Percentiles rank a stretch among this genome's conserved stretches.
Evolutionary conservation across 441 rosid species (phyloP).

Genomic region (Euphorbia celastroides): DNA sequence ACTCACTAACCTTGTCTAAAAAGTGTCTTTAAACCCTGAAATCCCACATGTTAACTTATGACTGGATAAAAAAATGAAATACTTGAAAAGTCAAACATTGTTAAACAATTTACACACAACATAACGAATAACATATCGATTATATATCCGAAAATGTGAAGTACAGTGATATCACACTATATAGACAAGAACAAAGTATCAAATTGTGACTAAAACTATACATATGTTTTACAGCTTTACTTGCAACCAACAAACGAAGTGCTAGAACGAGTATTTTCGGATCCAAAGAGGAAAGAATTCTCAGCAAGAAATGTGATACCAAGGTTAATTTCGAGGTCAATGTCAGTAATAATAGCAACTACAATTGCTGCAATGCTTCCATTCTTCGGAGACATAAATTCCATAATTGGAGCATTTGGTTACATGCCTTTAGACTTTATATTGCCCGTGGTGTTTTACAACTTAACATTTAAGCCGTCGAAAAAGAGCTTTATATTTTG

Average conservation of each 20-base stretch:
- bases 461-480: conserved; percentile 71
- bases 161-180: no score
- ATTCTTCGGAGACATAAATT: conserved; percentile 25
- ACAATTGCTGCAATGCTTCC: not conserved
- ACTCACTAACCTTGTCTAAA: no score
- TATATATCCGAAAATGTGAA: no score
- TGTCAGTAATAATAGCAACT: not conserved
- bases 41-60: no score
- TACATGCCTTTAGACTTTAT: conserved; percentile 82
- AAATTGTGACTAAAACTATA: not conserved
- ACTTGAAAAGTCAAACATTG: no score
- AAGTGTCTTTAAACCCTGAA: no score
- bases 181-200: not conserved
- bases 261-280: not conserved
- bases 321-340: not conserved
- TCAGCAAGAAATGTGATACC: conserved; percentile 52
- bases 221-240: conserved; percentile 43
- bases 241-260: conserved; percentile 80
- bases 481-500: conserved; percentile 54
- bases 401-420: conserved; percentile 76
- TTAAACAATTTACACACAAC: no score
- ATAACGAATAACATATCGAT: no score
- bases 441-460: conserved; percentile 67
- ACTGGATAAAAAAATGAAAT: no score
- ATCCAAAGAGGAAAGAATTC: not conserved